phyloP scores from a whole-genome alignment of 2,329 filamentous ascomycete genomes.

The Monascus ruber region DNA sequence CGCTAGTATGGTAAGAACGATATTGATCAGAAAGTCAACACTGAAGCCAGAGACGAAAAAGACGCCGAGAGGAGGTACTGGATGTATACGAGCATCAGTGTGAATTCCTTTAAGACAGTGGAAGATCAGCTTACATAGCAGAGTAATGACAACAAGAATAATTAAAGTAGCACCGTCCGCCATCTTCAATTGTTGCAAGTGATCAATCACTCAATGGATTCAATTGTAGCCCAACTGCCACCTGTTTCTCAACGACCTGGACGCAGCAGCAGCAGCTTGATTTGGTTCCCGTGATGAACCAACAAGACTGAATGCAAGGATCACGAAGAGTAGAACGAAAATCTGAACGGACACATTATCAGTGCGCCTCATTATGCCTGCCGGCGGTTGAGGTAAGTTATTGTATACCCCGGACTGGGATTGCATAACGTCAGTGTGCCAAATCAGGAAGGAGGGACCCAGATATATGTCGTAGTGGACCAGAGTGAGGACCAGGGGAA shows the following conservation, averaged over 20 bases:
- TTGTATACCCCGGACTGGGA: no score
- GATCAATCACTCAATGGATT: no score
- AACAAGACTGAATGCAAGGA: slow-evolving; percentile 15
- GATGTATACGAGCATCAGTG: no score
- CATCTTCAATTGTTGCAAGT: slow-evolving; percentile 11
- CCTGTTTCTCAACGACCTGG: no score
- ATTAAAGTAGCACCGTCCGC: slow-evolving; percentile 27
- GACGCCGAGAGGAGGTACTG: slow-evolving; percentile 57
- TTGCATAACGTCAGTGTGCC: no score
- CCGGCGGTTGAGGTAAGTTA: no score
- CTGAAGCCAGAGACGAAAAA: slow-evolving; percentile 55
- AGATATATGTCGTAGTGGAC: no score
- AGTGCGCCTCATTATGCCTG: not conserved
- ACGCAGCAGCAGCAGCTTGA: not conserved
- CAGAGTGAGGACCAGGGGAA: no score
- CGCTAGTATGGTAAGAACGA: slow-evolving; percentile 55
- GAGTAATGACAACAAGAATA: slow-evolving; percentile 35
- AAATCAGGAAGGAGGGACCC: no score
- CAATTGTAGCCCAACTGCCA: no score
- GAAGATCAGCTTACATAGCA: slow-evolving; percentile 29
- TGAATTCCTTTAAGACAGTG: not conserved
- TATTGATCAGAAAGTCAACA: slow-evolving; percentile 54
- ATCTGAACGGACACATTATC: slow-evolving; percentile 16
- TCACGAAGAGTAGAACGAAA: slow-evolving; percentile 16
- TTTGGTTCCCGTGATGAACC: slow-evolving; percentile 8